Evolutionary conservation across 345 rosid genomes (phyloP).

Genomic region (Litchi chinensis): DNA sequence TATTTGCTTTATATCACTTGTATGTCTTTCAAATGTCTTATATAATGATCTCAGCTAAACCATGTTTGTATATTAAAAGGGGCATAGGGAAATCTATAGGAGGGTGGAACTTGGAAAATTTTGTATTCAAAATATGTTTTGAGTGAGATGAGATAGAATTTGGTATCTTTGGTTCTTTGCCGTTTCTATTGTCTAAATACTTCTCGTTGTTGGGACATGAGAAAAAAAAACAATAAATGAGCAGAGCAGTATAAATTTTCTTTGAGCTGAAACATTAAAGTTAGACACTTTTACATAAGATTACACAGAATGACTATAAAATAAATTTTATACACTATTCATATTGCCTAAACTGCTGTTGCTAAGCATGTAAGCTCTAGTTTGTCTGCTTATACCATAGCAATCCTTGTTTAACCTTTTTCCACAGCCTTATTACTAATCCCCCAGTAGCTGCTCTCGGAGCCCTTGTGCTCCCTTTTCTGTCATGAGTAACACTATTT

Average conservation of each 20-base stretch:
- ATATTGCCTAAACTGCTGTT: neutral
- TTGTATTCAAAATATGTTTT: conserved; percentile 14
- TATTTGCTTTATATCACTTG: conserved; percentile 1
- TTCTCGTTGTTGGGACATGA: neutral
- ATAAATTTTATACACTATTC: neutral
- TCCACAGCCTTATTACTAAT: conserved; percentile 43
- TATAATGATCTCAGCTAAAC: conserved; percentile 5
- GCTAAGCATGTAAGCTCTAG: neutral
- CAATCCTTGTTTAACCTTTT: conserved; percentile 42
- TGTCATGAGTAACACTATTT: neutral
- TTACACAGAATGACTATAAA: neutral
- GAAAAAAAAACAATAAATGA: neutral
- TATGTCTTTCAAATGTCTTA: conserved; percentile 1
- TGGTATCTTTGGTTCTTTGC: neutral
- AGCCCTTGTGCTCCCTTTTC: conserved; percentile 1
- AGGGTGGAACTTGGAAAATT: conserved; percentile 16
- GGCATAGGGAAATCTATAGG: neutral
- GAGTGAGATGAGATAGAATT: neutral
- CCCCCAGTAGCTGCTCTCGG: conserved; percentile 22
- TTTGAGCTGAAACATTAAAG: neutral
- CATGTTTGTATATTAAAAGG: conserved; percentile 15
- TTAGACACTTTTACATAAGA: neutral
- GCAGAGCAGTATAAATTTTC: neutral
- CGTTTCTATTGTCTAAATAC: neutral
- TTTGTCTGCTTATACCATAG: conserved; percentile 21